Percentiles rank a stretch among this genome's conserved stretches.
These are phyloP conservation scores for Kazachstania bromeliacearum DNA, from an alignment of 805 yeast genomes.

Conservation along the genomic window DNA sequence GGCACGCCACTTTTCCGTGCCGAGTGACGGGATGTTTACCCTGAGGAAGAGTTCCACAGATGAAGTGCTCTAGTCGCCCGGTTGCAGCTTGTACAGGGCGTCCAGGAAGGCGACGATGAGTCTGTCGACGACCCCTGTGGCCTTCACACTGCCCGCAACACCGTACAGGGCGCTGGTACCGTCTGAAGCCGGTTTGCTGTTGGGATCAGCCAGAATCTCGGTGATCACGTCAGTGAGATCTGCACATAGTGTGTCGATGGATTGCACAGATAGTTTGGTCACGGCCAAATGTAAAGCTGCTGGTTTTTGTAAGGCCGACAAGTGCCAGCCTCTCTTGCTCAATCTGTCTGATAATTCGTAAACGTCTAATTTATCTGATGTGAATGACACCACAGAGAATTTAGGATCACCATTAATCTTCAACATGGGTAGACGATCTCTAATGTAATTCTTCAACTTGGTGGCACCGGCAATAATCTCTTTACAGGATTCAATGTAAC, in stretches of 20 bases:
- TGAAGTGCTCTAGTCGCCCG: constrained; percentile 7
- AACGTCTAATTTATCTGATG: constrained; percentile 50
- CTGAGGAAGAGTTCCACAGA: too few relatives aligned
- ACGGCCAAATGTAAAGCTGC: constrained; percentile 87
- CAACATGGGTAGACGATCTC: constrained; percentile 44
- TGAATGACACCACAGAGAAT: constrained; percentile 74
- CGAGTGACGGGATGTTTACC: too few relatives aligned
- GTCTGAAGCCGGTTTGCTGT: constrained; percentile 28
- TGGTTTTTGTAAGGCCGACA: constrained; percentile 79
- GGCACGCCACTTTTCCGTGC: too few relatives aligned
- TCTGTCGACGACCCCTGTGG: constrained; percentile 74
- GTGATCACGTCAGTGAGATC: constrained; percentile 41
- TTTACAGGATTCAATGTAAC: constrained; percentile 58
- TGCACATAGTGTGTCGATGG: constrained; percentile 48
- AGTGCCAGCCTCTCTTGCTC: constrained; percentile 63
- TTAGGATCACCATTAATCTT: constrained; percentile 77
- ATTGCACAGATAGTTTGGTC: constrained; percentile 57
- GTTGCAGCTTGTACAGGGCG: constrained; percentile 52
- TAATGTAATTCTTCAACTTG: constrained; percentile 41
- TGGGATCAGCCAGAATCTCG: constrained; percentile 31
- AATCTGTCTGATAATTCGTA: constrained; percentile 72
- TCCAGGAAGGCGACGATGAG: constrained; percentile 77
- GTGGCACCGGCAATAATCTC: constrained; percentile 62
- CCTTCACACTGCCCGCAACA: constrained; percentile 83
- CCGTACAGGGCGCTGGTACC: constrained; percentile 91